These are phyloP conservation scores for Buxus sempervirens DNA, from an alignment of 164 flowering plant species.

Conservation along the genomic window DNA sequence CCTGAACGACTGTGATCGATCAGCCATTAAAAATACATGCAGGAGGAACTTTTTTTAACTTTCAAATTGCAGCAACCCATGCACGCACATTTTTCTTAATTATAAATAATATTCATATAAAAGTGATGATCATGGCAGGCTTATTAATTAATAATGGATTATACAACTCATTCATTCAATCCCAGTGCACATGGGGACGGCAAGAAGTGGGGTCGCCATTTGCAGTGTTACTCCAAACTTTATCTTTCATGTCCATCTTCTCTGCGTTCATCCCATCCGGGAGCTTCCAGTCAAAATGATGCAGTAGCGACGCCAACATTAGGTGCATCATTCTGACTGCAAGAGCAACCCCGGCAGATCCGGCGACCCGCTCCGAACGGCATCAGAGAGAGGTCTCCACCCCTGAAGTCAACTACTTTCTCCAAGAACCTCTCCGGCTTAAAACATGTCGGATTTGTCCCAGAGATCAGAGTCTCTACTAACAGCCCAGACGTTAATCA, in stretches of 20 bases:
- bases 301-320: conserved; percentile 17
- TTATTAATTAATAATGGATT: too few species aligned
- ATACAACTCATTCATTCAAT: too few species aligned
- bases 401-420: neutral
- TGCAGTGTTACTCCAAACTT: conserved; percentile 17
- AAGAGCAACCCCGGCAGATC: conserved; percentile 18
- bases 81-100: too few species aligned
- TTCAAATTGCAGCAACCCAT: too few species aligned
- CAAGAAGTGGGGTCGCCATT: conserved; percentile 18
- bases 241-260: conserved; percentile 18
- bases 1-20: too few species aligned
- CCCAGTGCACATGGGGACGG: too few species aligned
- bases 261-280: neutral
- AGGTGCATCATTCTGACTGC: conserved; percentile 18
- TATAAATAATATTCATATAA: too few species aligned
- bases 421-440: neutral
- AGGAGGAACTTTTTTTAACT: too few species aligned
- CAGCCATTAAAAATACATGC: too few species aligned
- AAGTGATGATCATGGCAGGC: too few species aligned
- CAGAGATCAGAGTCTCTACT: neutral
- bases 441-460: neutral
- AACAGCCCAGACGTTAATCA: conserved; percentile 1
- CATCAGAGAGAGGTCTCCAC: conserved; percentile 5
- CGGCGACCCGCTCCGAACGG: conserved; percentile 25
- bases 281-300: conserved; percentile 15